These are phyloP conservation scores for Botrytis byssoidea DNA, from an alignment of 2,329 filamentous ascomycete species.

Conservation along the genomic window DNA sequence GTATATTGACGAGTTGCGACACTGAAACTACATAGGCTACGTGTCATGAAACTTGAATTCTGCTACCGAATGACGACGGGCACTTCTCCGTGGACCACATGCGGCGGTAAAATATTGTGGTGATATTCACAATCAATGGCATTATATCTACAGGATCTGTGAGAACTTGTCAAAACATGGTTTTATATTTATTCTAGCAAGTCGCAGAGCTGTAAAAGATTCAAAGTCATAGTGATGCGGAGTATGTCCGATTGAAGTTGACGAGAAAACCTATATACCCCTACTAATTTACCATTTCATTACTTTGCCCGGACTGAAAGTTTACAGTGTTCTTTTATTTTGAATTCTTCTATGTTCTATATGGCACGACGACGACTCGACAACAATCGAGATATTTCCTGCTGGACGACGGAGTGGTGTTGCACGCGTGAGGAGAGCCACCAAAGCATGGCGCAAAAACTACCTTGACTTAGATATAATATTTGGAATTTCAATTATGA, in stretches of 20 bases:
- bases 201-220: not conserved
- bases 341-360: not conserved
- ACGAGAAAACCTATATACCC: not conserved
- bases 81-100: not conserved
- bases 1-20: not conserved
- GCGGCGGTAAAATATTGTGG: rapidly evolving
- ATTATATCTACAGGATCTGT: not conserved
- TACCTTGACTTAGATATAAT: not conserved
- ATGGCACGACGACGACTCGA: not conserved
- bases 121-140: not conserved
- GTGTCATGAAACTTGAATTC: too few relatives aligned
- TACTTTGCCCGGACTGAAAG: not conserved
- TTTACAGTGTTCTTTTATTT: not conserved
- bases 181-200: not conserved
- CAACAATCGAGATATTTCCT: too few relatives aligned
- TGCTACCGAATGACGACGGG: not conserved
- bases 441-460: not conserved
- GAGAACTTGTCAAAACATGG: rapidly evolving
- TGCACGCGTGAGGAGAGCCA: not conserved
- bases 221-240: too few relatives aligned
- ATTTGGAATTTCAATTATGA: rapidly evolving
- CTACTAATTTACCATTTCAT: not conserved
- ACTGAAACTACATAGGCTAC: too few relatives aligned
- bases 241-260: not conserved
- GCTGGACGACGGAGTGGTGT: rapidly evolving